Evolutionary conservation across 1,284 basidiomycete genomes (phyloP).

Genomic region (Leccinum subfulvum): DNA sequence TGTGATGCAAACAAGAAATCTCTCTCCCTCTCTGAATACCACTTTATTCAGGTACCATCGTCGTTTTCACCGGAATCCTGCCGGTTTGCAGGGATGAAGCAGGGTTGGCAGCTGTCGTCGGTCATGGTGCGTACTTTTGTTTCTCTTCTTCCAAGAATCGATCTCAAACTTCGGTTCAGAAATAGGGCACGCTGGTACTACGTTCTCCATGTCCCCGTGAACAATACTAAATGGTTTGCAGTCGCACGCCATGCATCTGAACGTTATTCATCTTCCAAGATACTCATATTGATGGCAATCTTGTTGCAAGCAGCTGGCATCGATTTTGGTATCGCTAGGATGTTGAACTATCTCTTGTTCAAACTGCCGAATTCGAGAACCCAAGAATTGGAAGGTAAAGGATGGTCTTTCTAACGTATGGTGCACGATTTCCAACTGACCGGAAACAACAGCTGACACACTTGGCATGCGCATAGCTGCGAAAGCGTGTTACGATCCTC

Average conservation of each 20-base stretch:
- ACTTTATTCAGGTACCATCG: constrained; percentile 57
- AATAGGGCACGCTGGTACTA: constrained; percentile 78
- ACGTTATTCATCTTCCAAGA: constrained; percentile 57
- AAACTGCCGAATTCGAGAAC: constrained; percentile 83
- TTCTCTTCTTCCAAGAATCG: background rate
- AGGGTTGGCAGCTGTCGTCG: constrained; percentile 83
- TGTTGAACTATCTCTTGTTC: constrained; percentile 56
- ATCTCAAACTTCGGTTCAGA: constrained; percentile 44
- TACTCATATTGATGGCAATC: constrained; percentile 50
- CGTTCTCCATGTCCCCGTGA: constrained; percentile 3
- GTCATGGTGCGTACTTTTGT: constrained; percentile 65
- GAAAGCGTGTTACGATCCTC: constrained; percentile 80
- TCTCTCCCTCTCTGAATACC: background rate
- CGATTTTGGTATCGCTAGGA: constrained; percentile 47
- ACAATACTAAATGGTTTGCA: constrained; percentile 27
- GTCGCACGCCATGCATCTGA: constrained; percentile 81
- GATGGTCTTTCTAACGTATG: background rate
- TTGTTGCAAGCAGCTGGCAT: constrained; percentile 56
- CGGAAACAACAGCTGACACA: constrained; percentile 56
- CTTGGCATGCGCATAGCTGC: constrained; percentile 75
- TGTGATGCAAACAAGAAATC: constrained; percentile 11
- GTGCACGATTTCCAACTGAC: constrained; percentile 7
- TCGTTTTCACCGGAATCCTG: constrained; percentile 89
- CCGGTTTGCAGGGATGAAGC: constrained; percentile 78
- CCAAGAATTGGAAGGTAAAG: constrained; percentile 75